Evolutionary conservation across 495 filamentous ascomycete genomes (phyloP).

Genomic region (Aspergillus saccharolyticus): DNA sequence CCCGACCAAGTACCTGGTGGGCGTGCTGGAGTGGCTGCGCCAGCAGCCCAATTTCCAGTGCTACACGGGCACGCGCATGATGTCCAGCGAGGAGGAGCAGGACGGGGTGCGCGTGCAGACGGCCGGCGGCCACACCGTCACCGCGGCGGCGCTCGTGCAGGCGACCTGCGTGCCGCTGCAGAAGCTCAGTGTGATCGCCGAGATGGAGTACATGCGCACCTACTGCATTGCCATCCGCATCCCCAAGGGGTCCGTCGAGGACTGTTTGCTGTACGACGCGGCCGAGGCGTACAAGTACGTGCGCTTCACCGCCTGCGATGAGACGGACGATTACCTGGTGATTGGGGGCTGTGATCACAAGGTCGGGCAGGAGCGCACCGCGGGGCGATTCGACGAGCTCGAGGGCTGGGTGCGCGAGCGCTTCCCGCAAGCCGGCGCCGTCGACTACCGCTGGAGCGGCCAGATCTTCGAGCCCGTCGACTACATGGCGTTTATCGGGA

Average conservation of each 20-base stretch:
- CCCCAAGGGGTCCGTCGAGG: constrained; percentile 44
- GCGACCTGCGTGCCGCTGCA: constrained; percentile 54
- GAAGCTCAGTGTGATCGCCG: constrained; percentile 45
- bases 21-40: constrained; percentile 45
- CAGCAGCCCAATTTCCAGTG: constrained; percentile 49
- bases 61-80: constrained; percentile 46
- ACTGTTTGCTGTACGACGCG: constrained; percentile 52
- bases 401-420: constrained; percentile 49
- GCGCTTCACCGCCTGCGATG: constrained; percentile 47
- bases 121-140: constrained; percentile 40
- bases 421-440: constrained; percentile 43
- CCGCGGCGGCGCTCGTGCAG: constrained; percentile 46
- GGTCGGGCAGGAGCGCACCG: constrained; percentile 46
- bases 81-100: constrained; percentile 43
- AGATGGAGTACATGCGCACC: constrained; percentile 47
- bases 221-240: constrained; percentile 56
- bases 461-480: constrained; percentile 56
- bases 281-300: constrained; percentile 52
- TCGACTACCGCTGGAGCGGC: constrained; percentile 53
- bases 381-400: constrained; percentile 41
- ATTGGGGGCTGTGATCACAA: constrained; percentile 59
- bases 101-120: constrained; percentile 40
- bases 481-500: constrained; percentile 51
- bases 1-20: constrained; percentile 51
- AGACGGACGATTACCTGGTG: constrained; percentile 50